Evolutionary conservation across 169 alveolate genomes (phyloP).

Genomic region (Babesia divergens): DNA sequence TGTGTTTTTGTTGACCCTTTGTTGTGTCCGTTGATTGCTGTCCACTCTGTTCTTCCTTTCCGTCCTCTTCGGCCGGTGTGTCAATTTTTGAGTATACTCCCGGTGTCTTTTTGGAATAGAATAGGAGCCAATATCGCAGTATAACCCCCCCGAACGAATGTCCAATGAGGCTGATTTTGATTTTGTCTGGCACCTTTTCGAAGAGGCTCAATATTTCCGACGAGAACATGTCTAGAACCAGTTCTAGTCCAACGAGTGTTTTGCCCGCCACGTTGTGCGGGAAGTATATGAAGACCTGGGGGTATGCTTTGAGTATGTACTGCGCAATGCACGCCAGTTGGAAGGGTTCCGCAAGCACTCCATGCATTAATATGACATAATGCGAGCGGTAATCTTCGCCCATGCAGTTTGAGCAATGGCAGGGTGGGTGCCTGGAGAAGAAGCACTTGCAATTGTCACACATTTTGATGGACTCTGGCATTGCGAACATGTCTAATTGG

Average conservation of each 20-base stretch:
- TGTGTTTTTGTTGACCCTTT: neutral
- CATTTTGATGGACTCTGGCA: constrained; percentile 49
- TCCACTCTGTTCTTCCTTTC: neutral
- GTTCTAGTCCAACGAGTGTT: constrained; percentile 70
- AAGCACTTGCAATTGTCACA: constrained; percentile 69
- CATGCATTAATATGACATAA: constrained; percentile 73
- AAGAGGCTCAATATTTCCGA: constrained; percentile 65
- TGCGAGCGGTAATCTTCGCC: constrained; percentile 55
- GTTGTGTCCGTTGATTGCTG: neutral
- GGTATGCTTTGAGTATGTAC: constrained; percentile 59
- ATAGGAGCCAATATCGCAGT: constrained; percentile 54
- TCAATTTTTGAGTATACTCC: constrained; percentile 6
- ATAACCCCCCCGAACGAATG: constrained; percentile 77
- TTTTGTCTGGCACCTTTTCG: constrained; percentile 30
- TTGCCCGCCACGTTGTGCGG: constrained; percentile 69
- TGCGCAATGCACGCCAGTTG: constrained; percentile 60
- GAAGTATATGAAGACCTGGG: constrained; percentile 66
- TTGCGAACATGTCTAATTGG: constrained; percentile 39
- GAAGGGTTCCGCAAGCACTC: constrained; percentile 69
- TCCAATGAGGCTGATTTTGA: constrained; percentile 71
- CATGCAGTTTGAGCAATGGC: constrained; percentile 69
- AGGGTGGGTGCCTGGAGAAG: constrained; percentile 42
- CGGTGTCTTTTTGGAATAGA: constrained; percentile 36
- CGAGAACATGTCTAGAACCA: constrained; percentile 61
- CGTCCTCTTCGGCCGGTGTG: neutral